phyloP scores from a whole-genome alignment of 129 eudicot genomes.

The Tagetes patula region DNA sequence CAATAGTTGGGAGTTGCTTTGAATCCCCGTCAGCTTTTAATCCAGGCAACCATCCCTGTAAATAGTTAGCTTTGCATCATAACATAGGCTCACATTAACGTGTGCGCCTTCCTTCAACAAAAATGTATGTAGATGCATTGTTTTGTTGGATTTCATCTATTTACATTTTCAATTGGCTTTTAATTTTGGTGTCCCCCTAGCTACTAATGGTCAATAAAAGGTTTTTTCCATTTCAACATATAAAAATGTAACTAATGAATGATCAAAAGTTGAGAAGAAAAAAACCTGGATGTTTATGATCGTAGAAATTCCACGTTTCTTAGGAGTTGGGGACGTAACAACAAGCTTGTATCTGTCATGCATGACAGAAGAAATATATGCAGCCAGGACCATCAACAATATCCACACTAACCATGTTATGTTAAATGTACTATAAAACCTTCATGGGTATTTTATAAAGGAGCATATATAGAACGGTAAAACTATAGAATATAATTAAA shows the following conservation, averaged over 20 bases:
- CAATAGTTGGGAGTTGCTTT: constrained; percentile 93
- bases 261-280: too few species aligned
- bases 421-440: constrained; percentile 2
- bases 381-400: constrained; percentile 11
- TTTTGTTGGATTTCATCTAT: not conserved
- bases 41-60: constrained; percentile 99
- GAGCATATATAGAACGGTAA: not conserved
- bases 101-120: not conserved
- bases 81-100: not conserved
- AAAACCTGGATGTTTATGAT: constrained; percentile 81
- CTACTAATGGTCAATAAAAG: not conserved
- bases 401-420: not conserved
- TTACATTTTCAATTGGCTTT: not conserved
- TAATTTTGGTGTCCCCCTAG: not conserved
- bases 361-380: not conserved
- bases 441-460: not conserved
- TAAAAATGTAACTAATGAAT: not conserved
- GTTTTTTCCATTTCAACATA: not conserved
- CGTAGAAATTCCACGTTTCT: constrained; percentile 76
- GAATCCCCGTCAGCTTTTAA: constrained; percentile 73
- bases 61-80: not conserved
- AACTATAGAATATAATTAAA: not conserved
- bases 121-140: not conserved
- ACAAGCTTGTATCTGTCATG: constrained; percentile 84
- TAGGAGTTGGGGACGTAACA: constrained; percentile 71